phyloP scores from a whole-genome alignment of 192 early-diverging fungal genomes.

The Podila epigama region DNA sequence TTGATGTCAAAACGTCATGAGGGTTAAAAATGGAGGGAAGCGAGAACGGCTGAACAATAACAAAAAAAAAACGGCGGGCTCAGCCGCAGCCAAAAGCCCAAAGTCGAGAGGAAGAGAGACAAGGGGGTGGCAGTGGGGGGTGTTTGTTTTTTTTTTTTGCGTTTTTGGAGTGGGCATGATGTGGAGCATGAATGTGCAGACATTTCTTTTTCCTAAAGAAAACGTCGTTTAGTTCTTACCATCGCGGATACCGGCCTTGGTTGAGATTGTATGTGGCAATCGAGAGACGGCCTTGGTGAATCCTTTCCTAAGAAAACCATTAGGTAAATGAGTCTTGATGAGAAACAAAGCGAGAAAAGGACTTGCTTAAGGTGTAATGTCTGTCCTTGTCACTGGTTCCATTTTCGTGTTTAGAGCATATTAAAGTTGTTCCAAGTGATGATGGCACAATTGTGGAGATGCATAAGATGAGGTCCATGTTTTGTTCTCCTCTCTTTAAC shows the following conservation, averaged over 20 bases:
- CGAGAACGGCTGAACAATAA: not conserved
- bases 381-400: too few species aligned
- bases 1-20: not conserved
- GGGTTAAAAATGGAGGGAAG: not conserved
- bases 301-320: slow-evolving; percentile 51
- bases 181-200: too few species aligned
- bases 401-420: too few species aligned
- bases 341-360: not conserved
- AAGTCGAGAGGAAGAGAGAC: too few species aligned
- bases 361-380: too few species aligned
- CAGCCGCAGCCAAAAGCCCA: not conserved
- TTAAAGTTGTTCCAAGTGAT: too few species aligned
- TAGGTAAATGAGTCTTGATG: too few species aligned
- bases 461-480: too few species aligned
- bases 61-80: not conserved
- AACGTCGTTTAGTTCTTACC: slow-evolving; percentile 11
- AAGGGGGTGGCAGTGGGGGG: too few species aligned
- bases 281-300: slow-evolving; percentile 49
- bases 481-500: too few species aligned
- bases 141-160: not conserved
- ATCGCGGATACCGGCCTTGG: slow-evolving; percentile 48
- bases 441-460: too few species aligned
- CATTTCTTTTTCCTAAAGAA: not conserved
- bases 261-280: slow-evolving; percentile 38
- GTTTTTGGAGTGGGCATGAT: not conserved